These are phyloP conservation scores for Ogataea hybrid DNA, from an alignment of 1,139 yeast genomes.

Conservation along the genomic window DNA sequence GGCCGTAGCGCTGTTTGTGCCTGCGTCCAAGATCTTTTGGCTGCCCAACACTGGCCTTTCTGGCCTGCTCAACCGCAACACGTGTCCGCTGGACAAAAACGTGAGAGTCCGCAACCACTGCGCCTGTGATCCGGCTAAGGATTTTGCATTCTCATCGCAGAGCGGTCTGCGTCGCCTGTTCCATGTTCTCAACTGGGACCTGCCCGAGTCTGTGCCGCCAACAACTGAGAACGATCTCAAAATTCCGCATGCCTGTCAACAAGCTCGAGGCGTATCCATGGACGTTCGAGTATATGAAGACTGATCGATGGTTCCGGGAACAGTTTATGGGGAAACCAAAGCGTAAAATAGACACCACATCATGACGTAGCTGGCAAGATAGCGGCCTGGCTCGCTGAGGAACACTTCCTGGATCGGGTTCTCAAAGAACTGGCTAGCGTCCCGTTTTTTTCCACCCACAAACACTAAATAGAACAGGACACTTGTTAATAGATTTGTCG, in stretches of 20 bases:
- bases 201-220: conserved; percentile 19
- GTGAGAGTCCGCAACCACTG: conserved; percentile 42
- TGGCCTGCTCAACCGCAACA: conserved; percentile 53
- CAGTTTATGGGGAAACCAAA: conserved; percentile 36
- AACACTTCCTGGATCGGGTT: conserved; percentile 57
- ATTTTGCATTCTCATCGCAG: conserved; percentile 29
- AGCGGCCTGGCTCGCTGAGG: conserved; percentile 52
- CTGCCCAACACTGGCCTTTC: conserved; percentile 76
- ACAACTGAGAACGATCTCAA: not conserved
- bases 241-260: conserved; percentile 6
- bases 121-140: conserved; percentile 44
- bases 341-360: conserved; percentile 86
- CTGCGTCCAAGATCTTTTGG: conserved; percentile 64
- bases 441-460: conserved; percentile 35
- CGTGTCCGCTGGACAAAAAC: conserved; percentile 45
- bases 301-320: conserved; percentile 1
- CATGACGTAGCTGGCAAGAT: conserved; percentile 70
- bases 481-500: conserved; percentile 47
- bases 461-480: conserved; percentile 36
- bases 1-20: conserved; percentile 68
- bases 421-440: conserved; percentile 47
- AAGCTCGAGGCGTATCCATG: not conserved
- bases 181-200: conserved; percentile 14
- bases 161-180: conserved; percentile 26
- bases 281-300: conserved; percentile 2